Conservation (phyloP, 805 yeast species). For the Middelhovenomyces tepae region DNA sequence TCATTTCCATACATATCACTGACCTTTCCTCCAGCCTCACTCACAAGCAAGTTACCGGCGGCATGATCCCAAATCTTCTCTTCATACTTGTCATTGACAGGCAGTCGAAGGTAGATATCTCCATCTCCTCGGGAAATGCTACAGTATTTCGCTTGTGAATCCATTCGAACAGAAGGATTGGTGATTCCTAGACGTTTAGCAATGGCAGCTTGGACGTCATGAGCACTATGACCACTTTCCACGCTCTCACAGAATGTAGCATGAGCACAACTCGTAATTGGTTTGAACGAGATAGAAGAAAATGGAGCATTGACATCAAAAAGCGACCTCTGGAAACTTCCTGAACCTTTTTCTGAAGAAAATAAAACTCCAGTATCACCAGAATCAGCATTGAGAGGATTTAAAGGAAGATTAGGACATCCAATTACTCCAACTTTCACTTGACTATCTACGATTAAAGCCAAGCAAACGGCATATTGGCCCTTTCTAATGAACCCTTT, state of each 20-base stretch:
- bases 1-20: conserved; percentile 71
- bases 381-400: conserved; percentile 23
- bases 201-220: conserved; percentile 70
- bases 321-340: conserved; percentile 49
- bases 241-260: conserved; percentile 85
- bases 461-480: conserved; percentile 94
- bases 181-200: conserved; percentile 56
- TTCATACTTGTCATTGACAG: conserved; percentile 62
- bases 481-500: conserved; percentile 93
- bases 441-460: conserved; percentile 74
- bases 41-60: conserved; percentile 79
- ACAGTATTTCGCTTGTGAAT: conserved; percentile 95
- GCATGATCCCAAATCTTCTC: conserved; percentile 99
- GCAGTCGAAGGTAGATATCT: conserved; percentile 83
- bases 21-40: conserved; percentile 88
- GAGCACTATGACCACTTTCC: conserved; percentile 91
- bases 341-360: conserved; percentile 58
- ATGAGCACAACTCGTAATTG: conserved; percentile 36
- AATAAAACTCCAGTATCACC: conserved; percentile 61
- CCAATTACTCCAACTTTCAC: conserved; percentile 91
- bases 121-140: conserved; percentile 85
- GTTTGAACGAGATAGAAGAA: conserved; percentile 43
- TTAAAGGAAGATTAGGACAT: conserved; percentile 78
- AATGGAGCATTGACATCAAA: conserved; percentile 26
- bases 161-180: conserved; percentile 59